A percentile compares a stretch with the other conserved stretches of the same genome.
Evolutionary conservation across 169 alveolate genomes (phyloP).

Genomic region (Prorocentrum cordatum): DNA sequence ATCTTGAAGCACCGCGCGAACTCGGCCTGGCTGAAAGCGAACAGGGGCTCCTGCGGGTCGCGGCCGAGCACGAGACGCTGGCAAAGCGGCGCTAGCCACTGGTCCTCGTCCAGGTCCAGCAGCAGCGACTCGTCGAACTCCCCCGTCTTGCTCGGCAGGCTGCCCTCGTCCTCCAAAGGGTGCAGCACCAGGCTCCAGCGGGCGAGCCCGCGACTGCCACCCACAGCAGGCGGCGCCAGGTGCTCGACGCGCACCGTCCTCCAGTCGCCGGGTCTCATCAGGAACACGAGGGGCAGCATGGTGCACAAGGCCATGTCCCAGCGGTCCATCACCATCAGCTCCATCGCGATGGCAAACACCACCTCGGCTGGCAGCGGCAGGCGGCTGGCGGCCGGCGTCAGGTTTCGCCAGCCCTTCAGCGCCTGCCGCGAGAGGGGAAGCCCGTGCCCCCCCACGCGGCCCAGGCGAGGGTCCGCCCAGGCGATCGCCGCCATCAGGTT

Average conservation of each 20-base stretch:
- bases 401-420: neutral
- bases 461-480: too few species aligned
- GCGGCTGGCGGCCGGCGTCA: conserved; percentile 1
- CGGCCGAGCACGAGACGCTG: neutral
- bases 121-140: conserved; percentile 5
- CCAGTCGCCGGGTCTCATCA: neutral
- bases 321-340: neutral
- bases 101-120: neutral
- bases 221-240: neutral
- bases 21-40: neutral
- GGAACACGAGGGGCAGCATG: neutral
- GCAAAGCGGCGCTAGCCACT: neutral
- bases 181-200: neutral
- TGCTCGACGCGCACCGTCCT: neutral
- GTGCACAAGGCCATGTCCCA: neutral
- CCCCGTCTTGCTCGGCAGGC: neutral
- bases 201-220: neutral
- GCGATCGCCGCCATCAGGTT: too few species aligned
- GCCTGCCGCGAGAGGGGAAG: too few species aligned
- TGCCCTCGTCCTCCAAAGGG: neutral
- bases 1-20: neutral
- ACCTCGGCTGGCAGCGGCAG: neutral
- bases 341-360: neutral
- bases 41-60: neutral
- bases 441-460: too few species aligned